These are phyloP conservation scores for Cicer chorassanicum DNA, from an alignment of 306 rosid genomes.

Conservation along the genomic window DNA sequence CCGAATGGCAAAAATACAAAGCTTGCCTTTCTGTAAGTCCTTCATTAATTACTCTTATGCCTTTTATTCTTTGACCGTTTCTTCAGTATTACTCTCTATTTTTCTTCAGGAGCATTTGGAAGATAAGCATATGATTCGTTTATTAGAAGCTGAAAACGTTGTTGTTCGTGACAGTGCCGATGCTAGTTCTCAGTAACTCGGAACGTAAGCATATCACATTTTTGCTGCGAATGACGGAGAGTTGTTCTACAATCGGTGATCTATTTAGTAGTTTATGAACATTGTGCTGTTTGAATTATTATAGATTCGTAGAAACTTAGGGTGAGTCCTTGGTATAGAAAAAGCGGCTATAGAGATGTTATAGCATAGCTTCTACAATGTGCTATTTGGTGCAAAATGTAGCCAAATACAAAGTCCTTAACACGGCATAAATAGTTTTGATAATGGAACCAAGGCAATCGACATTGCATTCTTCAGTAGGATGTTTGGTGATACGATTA, in stretches of 20 bases:
- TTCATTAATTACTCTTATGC: background rate
- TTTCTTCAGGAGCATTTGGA: constrained; percentile 70
- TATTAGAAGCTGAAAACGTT: constrained; percentile 67
- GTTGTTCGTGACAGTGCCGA: constrained; percentile 40
- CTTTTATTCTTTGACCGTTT: background rate
- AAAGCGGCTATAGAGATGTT: no score
- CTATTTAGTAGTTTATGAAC: no score
- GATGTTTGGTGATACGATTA: no score
- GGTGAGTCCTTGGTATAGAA: constrained; percentile 6
- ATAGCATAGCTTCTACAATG: no score
- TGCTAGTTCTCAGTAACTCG: constrained; percentile 37
- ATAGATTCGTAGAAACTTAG: background rate
- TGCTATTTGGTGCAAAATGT: no score
- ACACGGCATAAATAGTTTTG: constrained; percentile 6
- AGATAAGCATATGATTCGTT: constrained; percentile 69
- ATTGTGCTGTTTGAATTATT: constrained; percentile 11
- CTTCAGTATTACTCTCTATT: background rate
- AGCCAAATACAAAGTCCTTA: background rate
- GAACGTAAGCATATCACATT: constrained; percentile 5
- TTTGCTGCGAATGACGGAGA: background rate
- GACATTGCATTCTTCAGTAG: background rate
- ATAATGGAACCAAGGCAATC: background rate
- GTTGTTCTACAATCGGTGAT: background rate
- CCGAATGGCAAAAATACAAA: constrained; percentile 83
- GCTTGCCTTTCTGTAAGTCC: constrained; percentile 77